Conservation (phyloP, 345 rosid genomes). For the Populus alba region DNA sequence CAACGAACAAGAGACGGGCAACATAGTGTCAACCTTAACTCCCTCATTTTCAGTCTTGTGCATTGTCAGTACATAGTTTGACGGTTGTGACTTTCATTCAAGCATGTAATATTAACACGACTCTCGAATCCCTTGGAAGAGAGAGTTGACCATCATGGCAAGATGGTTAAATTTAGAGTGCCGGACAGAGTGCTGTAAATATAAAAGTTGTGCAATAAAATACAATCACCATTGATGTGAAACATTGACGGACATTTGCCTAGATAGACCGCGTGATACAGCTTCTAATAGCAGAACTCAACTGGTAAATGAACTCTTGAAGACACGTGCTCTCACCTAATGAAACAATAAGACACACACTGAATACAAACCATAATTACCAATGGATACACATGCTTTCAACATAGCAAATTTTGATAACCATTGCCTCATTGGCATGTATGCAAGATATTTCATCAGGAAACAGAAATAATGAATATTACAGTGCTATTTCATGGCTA, state of each 20-base stretch:
- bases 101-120: neutral
- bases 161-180: neutral
- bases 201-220: neutral
- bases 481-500: slow-evolving; percentile 16
- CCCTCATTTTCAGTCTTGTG: neutral
- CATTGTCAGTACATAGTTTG: neutral
- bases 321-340: neutral
- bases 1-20: neutral
- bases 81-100: neutral
- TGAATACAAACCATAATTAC: neutral
- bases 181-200: neutral
- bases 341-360: neutral
- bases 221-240: neutral
- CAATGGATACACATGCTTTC: neutral
- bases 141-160: neutral
- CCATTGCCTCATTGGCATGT: neutral
- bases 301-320: neutral
- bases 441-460: neutral
- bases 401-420: neutral
- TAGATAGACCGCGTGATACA: neutral
- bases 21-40: neutral
- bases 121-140: neutral
- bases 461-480: neutral
- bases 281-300: neutral
- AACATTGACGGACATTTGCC: neutral